Evolutionary conservation across 108 stramenopile species (phyloP).

Genomic region (Cylindrotheca closterium): DNA sequence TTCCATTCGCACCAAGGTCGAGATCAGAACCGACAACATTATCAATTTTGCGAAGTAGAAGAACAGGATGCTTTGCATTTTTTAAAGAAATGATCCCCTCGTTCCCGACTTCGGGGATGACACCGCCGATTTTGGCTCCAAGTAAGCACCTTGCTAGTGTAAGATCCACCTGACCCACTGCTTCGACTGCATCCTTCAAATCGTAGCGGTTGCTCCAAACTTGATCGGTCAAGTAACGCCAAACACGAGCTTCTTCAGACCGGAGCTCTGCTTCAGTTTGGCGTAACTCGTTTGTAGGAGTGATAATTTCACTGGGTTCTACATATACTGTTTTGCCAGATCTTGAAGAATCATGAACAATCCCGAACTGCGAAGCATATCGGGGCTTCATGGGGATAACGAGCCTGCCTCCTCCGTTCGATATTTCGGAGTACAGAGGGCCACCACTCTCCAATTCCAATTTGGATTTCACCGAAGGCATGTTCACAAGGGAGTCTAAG

Average conservation of each 20-base stretch:
- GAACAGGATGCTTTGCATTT: constrained; percentile 88
- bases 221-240: constrained; percentile 62
- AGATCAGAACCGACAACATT: constrained; percentile 88
- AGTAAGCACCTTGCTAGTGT: constrained; percentile 68
- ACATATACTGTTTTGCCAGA: constrained; percentile 93
- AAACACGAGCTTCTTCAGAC: constrained; percentile 77
- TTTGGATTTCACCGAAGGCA: constrained; percentile 64
- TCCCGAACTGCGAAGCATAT: constrained; percentile 63
- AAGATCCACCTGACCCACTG: constrained; percentile 78
- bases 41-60: constrained; percentile 66
- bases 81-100: constrained; percentile 76
- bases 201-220: constrained; percentile 45
- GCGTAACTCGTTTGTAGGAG: constrained; percentile 88
- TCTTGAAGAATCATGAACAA: constrained; percentile 86
- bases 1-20: constrained; percentile 67
- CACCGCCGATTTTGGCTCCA: constrained; percentile 62
- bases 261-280: constrained; percentile 67
- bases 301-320: constrained; percentile 86
- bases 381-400: constrained; percentile 67
- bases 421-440: constrained; percentile 62
- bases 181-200: constrained; percentile 50
- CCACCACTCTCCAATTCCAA: constrained; percentile 79
- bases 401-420: constrained; percentile 49
- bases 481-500: constrained; percentile 50
- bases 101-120: constrained; percentile 76